Percentiles rank a stretch among this genome's conserved stretches.
Conservation (phyloP, 2,329 filamentous ascomycete genomes). For the Davidsoniella neocaledoniae region DNA sequence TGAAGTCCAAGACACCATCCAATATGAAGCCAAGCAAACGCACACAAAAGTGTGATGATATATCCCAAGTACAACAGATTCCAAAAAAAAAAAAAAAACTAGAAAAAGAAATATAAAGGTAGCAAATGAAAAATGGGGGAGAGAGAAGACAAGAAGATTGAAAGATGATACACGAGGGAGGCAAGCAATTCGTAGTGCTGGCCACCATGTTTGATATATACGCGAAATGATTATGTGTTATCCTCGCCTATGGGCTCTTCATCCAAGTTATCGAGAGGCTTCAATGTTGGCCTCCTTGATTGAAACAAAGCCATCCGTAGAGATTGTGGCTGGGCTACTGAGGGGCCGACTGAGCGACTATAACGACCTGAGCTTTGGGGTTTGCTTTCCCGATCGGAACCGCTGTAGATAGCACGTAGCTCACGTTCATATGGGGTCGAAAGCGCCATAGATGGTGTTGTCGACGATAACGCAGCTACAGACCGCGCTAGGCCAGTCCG, state of each 20-base stretch:
- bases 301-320: constrained; percentile 9
- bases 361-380: not conserved
- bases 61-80: not conserved
- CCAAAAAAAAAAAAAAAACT: not conserved
- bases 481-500: constrained; percentile 27
- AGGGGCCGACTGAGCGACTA: not conserved
- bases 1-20: not conserved
- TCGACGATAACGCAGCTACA: constrained; percentile 23
- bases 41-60: not conserved
- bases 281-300: not conserved
- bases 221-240: too few relatives aligned
- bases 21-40: not conserved
- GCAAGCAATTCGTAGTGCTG: too few relatives aligned
- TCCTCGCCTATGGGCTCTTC: constrained; percentile 1
- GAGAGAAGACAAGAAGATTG: not conserved
- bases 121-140: not conserved
- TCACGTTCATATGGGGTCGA: constrained; percentile 27
- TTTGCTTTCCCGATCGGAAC: constrained; percentile 11
- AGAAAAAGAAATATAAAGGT: not conserved
- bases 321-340: not conserved
- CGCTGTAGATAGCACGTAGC: constrained; percentile 14
- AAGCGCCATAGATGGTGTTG: constrained; percentile 26
- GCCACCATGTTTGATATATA: too few relatives aligned
- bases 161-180: not conserved
- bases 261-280: constrained; percentile 7